phyloP scores from a whole-genome alignment of 805 yeast genomes.

The Zygoascus ofunaensis region DNA sequence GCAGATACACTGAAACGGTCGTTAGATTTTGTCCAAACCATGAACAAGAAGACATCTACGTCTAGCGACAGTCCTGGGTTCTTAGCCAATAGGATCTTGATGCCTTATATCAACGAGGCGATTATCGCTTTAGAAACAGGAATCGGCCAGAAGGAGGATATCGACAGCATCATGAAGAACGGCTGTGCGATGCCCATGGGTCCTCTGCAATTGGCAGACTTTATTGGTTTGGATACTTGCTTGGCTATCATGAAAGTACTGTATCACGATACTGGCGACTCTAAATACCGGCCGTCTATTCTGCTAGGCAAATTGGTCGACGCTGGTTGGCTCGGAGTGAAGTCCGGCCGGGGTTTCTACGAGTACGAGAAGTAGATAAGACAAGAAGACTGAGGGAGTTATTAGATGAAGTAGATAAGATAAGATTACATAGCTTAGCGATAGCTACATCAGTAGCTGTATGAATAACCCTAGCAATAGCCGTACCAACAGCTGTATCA shows the following conservation, averaged over 20 bases:
- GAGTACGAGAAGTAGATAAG: conserved; percentile 21
- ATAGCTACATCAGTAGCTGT: too few relatives aligned
- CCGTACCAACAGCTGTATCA: too few relatives aligned
- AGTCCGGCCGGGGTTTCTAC: conserved; percentile 35
- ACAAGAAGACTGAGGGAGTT: neutral
- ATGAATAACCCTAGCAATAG: too few relatives aligned
- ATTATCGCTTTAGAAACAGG: conserved; percentile 33
- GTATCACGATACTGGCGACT: conserved; percentile 32
- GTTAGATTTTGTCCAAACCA: conserved; percentile 24
- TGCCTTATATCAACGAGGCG: conserved; percentile 39
- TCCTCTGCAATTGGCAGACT: conserved; percentile 35
- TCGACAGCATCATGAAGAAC: conserved; percentile 36
- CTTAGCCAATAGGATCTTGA: conserved; percentile 34
- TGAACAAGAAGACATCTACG: conserved; percentile 32
- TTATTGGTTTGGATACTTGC: conserved; percentile 37
- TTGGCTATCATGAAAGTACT: conserved; percentile 35
- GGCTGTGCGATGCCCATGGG: conserved; percentile 43
- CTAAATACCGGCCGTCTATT: conserved; percentile 35
- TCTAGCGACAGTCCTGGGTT: conserved; percentile 36
- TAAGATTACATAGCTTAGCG: too few relatives aligned
- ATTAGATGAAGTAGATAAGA: too few relatives aligned
- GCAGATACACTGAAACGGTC: conserved; percentile 27
- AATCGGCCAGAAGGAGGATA: conserved; percentile 32
- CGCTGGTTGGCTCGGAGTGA: conserved; percentile 36
- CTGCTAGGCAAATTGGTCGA: conserved; percentile 32